phyloP scores from a whole-genome alignment of 192 early-diverging fungal species.

The Coemansia sp. region DNA sequence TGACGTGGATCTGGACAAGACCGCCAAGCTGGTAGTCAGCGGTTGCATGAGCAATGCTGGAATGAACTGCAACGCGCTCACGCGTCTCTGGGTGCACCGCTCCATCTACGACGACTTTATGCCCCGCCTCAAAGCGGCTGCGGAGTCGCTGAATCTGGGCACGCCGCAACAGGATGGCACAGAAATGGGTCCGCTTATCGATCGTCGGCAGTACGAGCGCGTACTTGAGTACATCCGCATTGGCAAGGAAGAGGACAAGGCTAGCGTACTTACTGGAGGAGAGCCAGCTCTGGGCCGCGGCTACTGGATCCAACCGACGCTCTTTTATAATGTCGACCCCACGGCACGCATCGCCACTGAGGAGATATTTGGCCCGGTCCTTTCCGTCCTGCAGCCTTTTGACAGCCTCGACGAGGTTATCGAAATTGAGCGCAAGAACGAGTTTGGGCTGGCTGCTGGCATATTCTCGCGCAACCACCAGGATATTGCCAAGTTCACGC shows the following conservation, averaged over 20 bases:
- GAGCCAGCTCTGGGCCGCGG: conserved; percentile 25
- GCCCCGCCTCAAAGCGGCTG: conserved; percentile 51
- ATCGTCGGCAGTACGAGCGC: conserved; percentile 57
- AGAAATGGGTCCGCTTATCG: conserved; percentile 56
- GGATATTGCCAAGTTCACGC: conserved; percentile 45
- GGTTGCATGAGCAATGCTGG: conserved; percentile 65
- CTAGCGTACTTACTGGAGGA: conserved; percentile 46
- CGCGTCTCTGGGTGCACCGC: conserved; percentile 70
- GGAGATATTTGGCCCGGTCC: conserved; percentile 64
- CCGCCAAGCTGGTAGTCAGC: conserved; percentile 41
- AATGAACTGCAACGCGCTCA: conserved; percentile 75
- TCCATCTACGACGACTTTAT: conserved; percentile 65
- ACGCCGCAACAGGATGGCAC: conserved; percentile 26
- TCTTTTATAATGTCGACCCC: conserved; percentile 56
- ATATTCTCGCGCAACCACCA: conserved; percentile 54
- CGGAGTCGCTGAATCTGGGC: conserved; percentile 25
- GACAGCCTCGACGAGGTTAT: conserved; percentile 54
- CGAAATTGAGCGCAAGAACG: conserved; percentile 48
- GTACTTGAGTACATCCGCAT: conserved; percentile 55
- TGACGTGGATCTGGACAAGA: conserved; percentile 54
- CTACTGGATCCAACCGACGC: conserved; percentile 60
- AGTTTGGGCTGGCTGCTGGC: conserved; percentile 58
- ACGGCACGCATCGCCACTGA: conserved; percentile 47
- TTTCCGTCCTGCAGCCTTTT: conserved; percentile 57
- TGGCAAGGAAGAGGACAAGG: conserved; percentile 24